phyloP scores from a whole-genome alignment of 129 eudicot genomes.

The Deinandra increscens region DNA sequence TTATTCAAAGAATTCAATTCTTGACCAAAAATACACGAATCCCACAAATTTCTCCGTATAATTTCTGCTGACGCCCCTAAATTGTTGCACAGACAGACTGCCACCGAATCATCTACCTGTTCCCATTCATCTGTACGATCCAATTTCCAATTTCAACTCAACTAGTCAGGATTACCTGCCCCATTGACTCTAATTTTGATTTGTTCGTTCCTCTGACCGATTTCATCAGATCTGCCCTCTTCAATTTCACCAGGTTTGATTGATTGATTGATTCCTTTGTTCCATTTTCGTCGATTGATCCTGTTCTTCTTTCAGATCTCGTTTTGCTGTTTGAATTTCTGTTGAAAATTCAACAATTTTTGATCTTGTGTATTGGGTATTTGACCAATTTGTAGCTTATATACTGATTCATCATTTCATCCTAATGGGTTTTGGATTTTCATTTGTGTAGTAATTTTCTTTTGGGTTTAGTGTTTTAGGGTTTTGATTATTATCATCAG shows the following conservation, averaged over 20 bases:
- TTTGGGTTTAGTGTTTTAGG: no score
- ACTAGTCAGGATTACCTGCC: not conserved
- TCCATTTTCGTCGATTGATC: not conserved
- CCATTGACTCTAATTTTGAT: slow-evolving; percentile 14
- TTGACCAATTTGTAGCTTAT: slow-evolving; percentile 3
- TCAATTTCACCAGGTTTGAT: slow-evolving; percentile 30
- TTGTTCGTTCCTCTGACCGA: not conserved
- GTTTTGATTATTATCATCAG: not conserved
- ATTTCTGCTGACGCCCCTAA: slow-evolving; percentile 18
- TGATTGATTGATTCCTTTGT: slow-evolving; percentile 14
- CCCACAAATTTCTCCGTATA: slow-evolving; percentile 28
- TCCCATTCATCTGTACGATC: not conserved
- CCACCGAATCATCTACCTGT: slow-evolving; percentile 12
- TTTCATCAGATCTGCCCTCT: slow-evolving; percentile 27
- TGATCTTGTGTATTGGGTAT: slow-evolving; percentile 7
- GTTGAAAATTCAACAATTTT: slow-evolving; percentile 6
- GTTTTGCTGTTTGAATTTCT: slow-evolving; percentile 4
- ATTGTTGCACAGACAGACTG: slow-evolving; percentile 7
- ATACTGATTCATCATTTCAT: no score
- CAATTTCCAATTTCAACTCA: slow-evolving; percentile 22
- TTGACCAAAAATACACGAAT: slow-evolving; percentile 6
- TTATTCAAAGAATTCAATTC: not conserved
- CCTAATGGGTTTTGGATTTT: no score
- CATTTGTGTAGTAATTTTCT: no score
- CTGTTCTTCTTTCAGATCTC: slow-evolving; percentile 19